Evolutionary conservation across 768 basidiomycete genomes (phyloP), one percentile per base, ranked within the genome.

Genomic region (Clitopilus passeckerianus): DNA sequence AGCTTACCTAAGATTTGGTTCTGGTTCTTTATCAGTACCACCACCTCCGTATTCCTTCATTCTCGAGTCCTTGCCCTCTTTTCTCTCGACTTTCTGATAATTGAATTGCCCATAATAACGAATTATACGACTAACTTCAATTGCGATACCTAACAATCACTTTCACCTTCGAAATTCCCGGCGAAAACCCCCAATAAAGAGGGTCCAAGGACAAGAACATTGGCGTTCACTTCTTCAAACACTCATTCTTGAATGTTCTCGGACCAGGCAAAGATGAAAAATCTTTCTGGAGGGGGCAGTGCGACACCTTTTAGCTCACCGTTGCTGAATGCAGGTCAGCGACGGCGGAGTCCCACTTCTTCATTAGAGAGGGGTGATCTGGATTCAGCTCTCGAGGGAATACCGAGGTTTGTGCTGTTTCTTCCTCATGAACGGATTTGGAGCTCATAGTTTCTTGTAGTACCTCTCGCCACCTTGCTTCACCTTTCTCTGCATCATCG

Each of bases 21-120:
- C 60, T 60, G 53, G 54, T 59, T 61, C 64, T 67, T 64, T 64
- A 67, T 65, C 64, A 62, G 61, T 62, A 57, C 61, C 59, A 59
- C 50, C 46, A n/a, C 12, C 37, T 62, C 58, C 43, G 44, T 20
- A 62, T 53, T 54, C 53, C 57, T 56, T 53, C 59, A 61, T 52
- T 30, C 33, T 57, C 41, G n/a, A 56, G 56, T 59, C 56, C 63
- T 62, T 59, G 56, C 57, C 56, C 56, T 61, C 44, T 57, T 58
- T 57, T 35, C 60, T 54, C 34, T 57, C 57, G 53, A 44, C 43
- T 50, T 20, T 62, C 43, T 53, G 46, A 18, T 14, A 59, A 14
- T 30, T 46, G 35, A 53, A 2, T n/a, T 34, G 46, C 34, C 52
- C 59, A 58, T 23, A 50, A 56, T 53, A 52, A n/a, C 53, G n/a